Conservation (phyloP, 345 rosid genomes). For the Punica granatum region DNA sequence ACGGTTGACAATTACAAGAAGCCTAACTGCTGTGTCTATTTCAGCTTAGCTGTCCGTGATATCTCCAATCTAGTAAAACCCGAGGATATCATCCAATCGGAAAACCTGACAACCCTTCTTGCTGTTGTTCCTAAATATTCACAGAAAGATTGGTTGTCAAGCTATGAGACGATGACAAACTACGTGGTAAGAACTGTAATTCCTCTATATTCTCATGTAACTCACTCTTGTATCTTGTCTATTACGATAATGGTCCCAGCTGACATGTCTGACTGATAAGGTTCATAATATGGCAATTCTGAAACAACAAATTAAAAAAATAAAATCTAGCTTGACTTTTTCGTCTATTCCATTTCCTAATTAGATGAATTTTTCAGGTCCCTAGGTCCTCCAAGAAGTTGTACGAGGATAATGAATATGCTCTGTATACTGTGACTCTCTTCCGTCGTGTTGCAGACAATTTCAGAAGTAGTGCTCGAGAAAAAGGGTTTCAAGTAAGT, state of each 20-base stretch:
- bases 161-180: slow-evolving; percentile 80
- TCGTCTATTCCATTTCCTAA: not conserved
- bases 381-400: slow-evolving; percentile 93
- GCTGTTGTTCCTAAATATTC: slow-evolving; percentile 90
- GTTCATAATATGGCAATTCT: not conserved
- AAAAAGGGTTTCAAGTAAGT: slow-evolving; percentile 89
- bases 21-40: slow-evolving; percentile 17
- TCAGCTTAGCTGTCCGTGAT: slow-evolving; percentile 99
- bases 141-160: slow-evolving; percentile 95
- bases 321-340: not conserved
- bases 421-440: slow-evolving; percentile 81
- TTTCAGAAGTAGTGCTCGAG: slow-evolving; percentile 70
- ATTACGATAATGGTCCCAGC: not conserved
- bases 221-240: not conserved
- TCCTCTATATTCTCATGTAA: not conserved
- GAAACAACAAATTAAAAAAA: not conserved
- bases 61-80: slow-evolving; percentile 88
- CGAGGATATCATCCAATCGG: slow-evolving; percentile 75
- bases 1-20: not conserved
- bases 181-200: slow-evolving; percentile 67
- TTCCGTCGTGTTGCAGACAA: slow-evolving; percentile 93
- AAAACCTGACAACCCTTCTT: slow-evolving; percentile 79
- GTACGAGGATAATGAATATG: slow-evolving; percentile 96
- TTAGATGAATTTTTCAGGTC: slow-evolving; percentile 48
- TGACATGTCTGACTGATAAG: not conserved